Conservation (phyloP, 2,329 filamentous ascomycete genomes). For the Colletotrichum incanum region DNA sequence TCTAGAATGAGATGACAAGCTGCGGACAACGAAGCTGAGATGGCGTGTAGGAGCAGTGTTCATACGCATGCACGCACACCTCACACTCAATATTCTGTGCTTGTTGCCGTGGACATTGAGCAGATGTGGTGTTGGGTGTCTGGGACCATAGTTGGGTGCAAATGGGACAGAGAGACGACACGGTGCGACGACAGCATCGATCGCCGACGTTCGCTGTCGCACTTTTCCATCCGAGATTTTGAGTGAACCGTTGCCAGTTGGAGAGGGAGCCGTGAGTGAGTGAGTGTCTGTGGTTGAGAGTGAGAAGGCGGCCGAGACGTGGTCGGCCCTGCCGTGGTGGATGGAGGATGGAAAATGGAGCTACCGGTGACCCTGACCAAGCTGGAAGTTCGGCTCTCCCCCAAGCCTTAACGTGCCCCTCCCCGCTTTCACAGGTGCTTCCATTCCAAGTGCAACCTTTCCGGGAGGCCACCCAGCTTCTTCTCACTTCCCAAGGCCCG, state of each 20-base stretch:
- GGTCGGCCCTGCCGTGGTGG: neutral
- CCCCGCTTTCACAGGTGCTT: conserved; percentile 32
- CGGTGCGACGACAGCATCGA: neutral
- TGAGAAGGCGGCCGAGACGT: neutral
- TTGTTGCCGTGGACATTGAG: neutral
- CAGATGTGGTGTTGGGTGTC: neutral
- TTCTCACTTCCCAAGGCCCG: conserved; percentile 5
- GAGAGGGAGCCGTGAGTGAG: neutral
- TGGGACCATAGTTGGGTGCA: neutral
- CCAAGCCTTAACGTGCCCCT: conserved; percentile 21
- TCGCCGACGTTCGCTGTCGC: neutral
- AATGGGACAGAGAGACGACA: neutral
- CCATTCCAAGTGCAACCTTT: conserved; percentile 41
- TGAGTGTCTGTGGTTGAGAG: neutral
- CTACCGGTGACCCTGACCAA: conserved; percentile 18
- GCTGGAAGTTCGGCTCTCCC: conserved; percentile 33
- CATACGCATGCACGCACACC: neutral
- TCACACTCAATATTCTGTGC: neutral
- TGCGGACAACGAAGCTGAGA: neutral
- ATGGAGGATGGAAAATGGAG: neutral
- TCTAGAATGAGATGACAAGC: conserved; percentile 14
- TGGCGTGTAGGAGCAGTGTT: neutral
- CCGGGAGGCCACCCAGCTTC: conserved; percentile 33
- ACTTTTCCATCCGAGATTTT: neutral
- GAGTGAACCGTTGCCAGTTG: neutral